Evolutionary conservation across 441 rosid genomes (phyloP), one percentile per base, ranked within the genome.

Genomic region (Populus hybrid): DNA sequence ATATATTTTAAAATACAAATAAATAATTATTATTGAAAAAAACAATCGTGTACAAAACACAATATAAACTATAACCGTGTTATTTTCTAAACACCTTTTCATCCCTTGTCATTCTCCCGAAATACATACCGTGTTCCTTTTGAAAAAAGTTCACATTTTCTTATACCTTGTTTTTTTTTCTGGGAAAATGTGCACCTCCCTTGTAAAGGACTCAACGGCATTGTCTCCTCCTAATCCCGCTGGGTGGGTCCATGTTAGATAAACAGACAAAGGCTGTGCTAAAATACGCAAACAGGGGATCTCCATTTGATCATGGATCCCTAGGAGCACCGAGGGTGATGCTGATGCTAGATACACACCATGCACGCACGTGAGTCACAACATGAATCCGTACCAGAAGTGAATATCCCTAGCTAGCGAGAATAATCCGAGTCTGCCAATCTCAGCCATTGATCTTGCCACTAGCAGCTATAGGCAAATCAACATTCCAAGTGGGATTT

Each of bases 131-230:
- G 36, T 34, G 36, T 34, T 6, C 6, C 36, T 34, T 34, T 34
- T 34, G 8, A 34, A 34, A 34, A 34, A 34, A 34, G 36, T 34
- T 34, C n/a, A 9, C 6, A 12, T 2, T 20, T 28, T 10, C 35
- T 12, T 2, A 1, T 4, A 11, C 21, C 53, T 40, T 40, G 14
- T 10, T 10, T 40, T 40, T 40, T 65, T 70, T 24, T 50, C 21
- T 79, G 11, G 84, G 76, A 3, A 71, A 82, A 53, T 73, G 88
- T 64, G 82, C 59, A 6, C 34, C 73, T 57, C 79, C 76, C 46
- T 80, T 76, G 81, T 81, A 46, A 83, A 81, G 71, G 82, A 67
- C 75, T 35, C 74, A 76, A 79, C 80, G 81, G 82, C 32, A 21
- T 23, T 50, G 70, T 68, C 34, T 32, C 34, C 72, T 16, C 30